Evolutionary conservation across 2,329 filamentous ascomycete species (phyloP).

Genomic region (Talaromyces sp.): DNA sequence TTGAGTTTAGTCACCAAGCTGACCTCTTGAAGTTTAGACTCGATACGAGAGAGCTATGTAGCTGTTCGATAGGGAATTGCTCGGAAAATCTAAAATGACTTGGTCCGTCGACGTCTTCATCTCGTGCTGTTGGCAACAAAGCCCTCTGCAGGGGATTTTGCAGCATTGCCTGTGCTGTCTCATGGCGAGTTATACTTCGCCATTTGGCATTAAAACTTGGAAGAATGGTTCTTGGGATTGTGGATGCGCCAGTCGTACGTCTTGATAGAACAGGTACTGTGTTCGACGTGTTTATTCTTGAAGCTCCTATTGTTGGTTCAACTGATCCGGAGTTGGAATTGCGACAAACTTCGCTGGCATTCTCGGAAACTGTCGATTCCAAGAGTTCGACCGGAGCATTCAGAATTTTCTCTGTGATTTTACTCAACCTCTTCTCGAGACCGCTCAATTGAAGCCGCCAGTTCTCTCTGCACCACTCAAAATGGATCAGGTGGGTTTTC

Average conservation of each 20-base stretch:
- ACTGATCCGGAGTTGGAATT: background rate
- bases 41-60: slow-evolving; percentile 2
- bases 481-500: slow-evolving; percentile 2
- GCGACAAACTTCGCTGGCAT: background rate
- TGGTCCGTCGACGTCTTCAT: background rate
- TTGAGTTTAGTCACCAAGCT: slow-evolving; percentile 2
- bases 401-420: background rate
- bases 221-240: background rate
- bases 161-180: background rate
- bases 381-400: background rate
- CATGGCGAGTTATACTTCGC: background rate
- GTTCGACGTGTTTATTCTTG: no score
- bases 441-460: slow-evolving; percentile 2
- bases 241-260: background rate
- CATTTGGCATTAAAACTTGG: background rate
- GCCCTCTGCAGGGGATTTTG: background rate
- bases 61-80: background rate
- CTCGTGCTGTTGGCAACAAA: background rate
- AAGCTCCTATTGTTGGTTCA: background rate
- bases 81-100: background rate
- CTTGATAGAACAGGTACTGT: background rate
- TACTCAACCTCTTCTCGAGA: background rate
- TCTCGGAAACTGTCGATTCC: background rate
- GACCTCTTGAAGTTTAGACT: slow-evolving; percentile 1
- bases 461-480: slow-evolving; percentile 10